These are phyloP conservation scores for Solanum sejunctum DNA, from an alignment of 257 asterid species.

Conservation along the genomic window DNA sequence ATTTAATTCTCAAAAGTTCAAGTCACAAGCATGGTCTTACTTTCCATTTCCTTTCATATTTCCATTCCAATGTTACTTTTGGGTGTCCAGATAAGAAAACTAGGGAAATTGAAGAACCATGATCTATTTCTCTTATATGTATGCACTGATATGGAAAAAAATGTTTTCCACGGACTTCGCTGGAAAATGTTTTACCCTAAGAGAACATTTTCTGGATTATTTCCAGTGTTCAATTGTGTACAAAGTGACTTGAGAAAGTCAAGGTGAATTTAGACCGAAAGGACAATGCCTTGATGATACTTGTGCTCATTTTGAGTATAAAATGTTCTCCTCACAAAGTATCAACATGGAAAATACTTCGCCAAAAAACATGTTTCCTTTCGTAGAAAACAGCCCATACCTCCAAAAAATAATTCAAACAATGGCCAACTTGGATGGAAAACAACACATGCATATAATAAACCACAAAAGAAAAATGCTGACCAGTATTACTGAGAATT, in stretches of 20 bases:
- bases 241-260: not conserved
- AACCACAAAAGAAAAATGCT: not conserved
- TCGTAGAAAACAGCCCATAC: not conserved
- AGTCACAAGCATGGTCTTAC: not conserved
- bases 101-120: not conserved
- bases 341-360: not conserved
- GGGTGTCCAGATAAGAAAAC: not conserved
- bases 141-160: not conserved
- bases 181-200: not conserved
- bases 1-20: not conserved
- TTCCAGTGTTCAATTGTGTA: not conserved
- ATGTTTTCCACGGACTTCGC: not conserved
- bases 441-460: not conserved
- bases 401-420: not conserved
- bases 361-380: not conserved
- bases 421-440: not conserved
- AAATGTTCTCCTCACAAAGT: not conserved
- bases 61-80: not conserved
- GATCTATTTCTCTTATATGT: not conserved
- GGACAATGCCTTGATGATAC: not conserved
- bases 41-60: not conserved
- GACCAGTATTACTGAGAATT: constrained; percentile 40
- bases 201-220: not conserved
- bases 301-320: not conserved
- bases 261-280: not conserved